Evolutionary conservation across 805 yeast genomes (phyloP).

Genomic region (Candida palmyrensis): DNA sequence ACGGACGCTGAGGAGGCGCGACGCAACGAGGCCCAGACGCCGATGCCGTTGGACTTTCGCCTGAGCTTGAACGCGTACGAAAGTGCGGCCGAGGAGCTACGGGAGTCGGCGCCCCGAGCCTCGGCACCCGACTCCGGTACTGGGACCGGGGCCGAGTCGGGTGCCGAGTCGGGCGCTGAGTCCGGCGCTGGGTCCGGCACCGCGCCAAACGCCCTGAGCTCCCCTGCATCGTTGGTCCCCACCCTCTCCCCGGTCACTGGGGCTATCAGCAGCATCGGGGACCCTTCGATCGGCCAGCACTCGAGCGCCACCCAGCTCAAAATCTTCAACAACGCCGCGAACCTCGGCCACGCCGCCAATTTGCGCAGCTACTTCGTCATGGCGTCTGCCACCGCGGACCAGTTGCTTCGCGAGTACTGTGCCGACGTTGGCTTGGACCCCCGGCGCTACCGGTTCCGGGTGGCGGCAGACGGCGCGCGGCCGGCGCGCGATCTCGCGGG

Average conservation of each 20-base stretch:
- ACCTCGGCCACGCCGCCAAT: not conserved
- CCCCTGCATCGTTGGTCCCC: no score
- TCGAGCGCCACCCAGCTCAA: conserved; percentile 1
- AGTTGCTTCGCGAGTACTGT: conserved; percentile 24
- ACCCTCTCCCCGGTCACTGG: no score
- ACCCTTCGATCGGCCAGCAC: conserved; percentile 3
- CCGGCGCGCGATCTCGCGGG: not conserved
- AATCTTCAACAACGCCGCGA: conserved; percentile 2
- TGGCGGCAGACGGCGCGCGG: not conserved
- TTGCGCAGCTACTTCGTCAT: not conserved
- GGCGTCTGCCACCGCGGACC: conserved; percentile 13
- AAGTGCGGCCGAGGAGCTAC: no score
- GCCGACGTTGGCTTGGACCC: conserved; percentile 22
- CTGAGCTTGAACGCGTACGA: conserved; percentile 13
- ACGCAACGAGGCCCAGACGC: conserved; percentile 49
- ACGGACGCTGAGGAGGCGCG: conserved; percentile 36
- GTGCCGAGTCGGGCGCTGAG: no score
- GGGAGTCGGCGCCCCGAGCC: no score
- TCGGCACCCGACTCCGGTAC: no score
- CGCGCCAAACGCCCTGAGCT: no score
- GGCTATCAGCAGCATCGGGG: no score
- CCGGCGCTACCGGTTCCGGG: conserved; percentile 19
- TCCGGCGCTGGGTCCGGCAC: no score
- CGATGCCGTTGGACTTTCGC: conserved; percentile 44
- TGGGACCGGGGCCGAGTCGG: no score